Percentiles rank a stretch among this genome's conserved stretches.
These are phyloP conservation scores for Penicillium alfredii DNA, from an alignment of 495 filamentous ascomycete genomes.

Conservation along the genomic window DNA sequence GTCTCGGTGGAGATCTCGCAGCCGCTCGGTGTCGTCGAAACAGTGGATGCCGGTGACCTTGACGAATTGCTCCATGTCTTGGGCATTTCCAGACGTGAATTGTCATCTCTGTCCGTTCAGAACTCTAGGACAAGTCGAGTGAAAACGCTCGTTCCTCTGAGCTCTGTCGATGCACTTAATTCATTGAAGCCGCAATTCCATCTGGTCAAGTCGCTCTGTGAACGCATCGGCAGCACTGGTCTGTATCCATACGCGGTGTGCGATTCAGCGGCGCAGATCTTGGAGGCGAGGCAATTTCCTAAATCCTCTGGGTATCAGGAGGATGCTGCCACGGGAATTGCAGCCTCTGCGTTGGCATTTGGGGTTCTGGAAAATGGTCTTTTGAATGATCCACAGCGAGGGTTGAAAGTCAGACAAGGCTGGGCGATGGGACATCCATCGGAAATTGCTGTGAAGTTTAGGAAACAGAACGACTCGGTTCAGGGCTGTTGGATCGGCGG, in stretches of 20 bases:
- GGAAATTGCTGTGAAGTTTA: slow-evolving; percentile 5
- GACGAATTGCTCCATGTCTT: slow-evolving; percentile 2
- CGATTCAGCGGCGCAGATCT: neutral
- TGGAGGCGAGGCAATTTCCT: slow-evolving; percentile 10
- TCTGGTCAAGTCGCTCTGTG: slow-evolving; percentile 2
- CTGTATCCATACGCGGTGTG: slow-evolving; percentile 9
- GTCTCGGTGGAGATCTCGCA: slow-evolving; percentile 3
- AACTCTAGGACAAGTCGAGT: slow-evolving; percentile 3
- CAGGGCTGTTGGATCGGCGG: slow-evolving; percentile 12
- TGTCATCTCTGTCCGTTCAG: slow-evolving; percentile 1
- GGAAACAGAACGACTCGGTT: slow-evolving; percentile 1
- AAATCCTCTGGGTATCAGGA: slow-evolving; percentile 5
- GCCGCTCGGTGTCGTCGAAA: neutral
- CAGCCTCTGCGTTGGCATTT: slow-evolving; percentile 9
- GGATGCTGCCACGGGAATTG: slow-evolving; percentile 11
- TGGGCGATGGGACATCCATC: slow-evolving; percentile 4
- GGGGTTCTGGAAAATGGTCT: neutral
- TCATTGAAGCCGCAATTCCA: neutral
- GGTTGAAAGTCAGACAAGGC: slow-evolving; percentile 6
- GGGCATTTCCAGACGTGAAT: neutral
- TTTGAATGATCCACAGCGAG: neutral
- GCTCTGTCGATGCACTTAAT: neutral
- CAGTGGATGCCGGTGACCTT: neutral
- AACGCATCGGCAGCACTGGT: slow-evolving; percentile 5
- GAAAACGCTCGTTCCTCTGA: slow-evolving; percentile 10